Evolutionary conservation across 176 grass and related monocot genomes (phyloP), one percentile per base, ranked within the genome.

Genomic region (Triticum monococcum): DNA sequence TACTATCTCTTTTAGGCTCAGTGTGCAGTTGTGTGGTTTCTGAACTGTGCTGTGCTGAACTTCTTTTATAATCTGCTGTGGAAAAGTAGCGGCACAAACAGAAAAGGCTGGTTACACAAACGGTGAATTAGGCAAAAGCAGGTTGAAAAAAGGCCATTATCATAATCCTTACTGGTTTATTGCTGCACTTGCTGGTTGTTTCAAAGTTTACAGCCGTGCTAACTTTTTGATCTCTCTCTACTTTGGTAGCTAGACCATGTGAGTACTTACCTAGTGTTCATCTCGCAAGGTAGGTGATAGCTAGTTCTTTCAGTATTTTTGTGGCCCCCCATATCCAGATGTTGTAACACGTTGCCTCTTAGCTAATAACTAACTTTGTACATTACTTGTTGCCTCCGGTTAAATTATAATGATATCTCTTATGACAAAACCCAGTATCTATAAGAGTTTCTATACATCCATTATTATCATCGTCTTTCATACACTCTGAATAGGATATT

Each of bases 211-310:
- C 56, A 61, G 35, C 46, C 28, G 73, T 79, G 52, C 2, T 41
- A 64, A 25, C 43, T 36, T 45, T 56, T 23, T 79, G 64, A 12
- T 37, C 12, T 36, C 3, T 75, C 13, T 65, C 26, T 50, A 68
- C 46, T 67, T 86, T 83, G 31, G 33, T 59, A 50, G 38, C 77
- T 82, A 68, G 36, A 81, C 64, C 76, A 59, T 57, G 80, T 36
- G 37, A 30, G 20, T 75, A 41, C 24, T 57, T 40, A 14, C 48
- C 38, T 64, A 33, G 10, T 75, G 12, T 59, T 88, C 78, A 33
- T 68, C 41, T 32, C 7, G 8, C 12, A 18, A 79, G 72, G 74
- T 73, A 57, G 28, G 7, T 90, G n/a, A 57, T 52, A 7, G 45
- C 23, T 59, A 43, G 22, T 84, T 84, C 56, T 38, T 59, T 26